These are phyloP conservation scores for Debaryomyces subglobosus DNA, from an alignment of 1,139 yeast genomes.

Conservation along the genomic window DNA sequence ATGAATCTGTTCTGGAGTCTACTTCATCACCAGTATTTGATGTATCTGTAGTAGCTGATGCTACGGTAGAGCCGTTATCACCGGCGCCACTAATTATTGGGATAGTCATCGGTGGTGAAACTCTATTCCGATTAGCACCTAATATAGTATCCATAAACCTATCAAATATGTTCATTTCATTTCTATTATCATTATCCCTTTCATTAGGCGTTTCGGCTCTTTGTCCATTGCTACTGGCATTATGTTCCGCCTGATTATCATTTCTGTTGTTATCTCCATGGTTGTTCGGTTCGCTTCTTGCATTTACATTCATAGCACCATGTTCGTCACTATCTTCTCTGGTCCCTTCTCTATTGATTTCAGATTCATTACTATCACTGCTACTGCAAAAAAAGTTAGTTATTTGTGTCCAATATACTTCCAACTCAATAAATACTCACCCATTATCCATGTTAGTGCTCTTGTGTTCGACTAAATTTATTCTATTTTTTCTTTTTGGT, in stretches of 20 bases:
- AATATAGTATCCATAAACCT: constrained; percentile 16
- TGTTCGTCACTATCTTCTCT: background rate
- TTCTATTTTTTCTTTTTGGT: background rate
- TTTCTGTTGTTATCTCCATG: background rate
- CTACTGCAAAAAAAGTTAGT: background rate
- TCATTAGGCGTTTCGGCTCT: constrained; percentile 4
- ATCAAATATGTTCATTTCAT: constrained; percentile 14
- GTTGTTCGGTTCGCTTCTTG: background rate
- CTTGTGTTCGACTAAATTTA: background rate
- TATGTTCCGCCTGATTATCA: background rate
- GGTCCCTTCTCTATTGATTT: background rate
- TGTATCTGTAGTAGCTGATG: background rate
- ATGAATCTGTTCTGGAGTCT: constrained; percentile 2
- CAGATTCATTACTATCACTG: background rate
- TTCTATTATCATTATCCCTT: constrained; percentile 6
- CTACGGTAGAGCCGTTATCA: constrained; percentile 1
- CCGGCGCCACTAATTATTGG: background rate
- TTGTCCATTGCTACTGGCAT: background rate
- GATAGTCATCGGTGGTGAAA: constrained; percentile 1
- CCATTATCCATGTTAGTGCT: background rate
- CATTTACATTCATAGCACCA: background rate
- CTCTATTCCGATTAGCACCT: constrained; percentile 10
- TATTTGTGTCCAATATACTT: background rate
- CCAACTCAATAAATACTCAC: background rate
- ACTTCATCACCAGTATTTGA: background rate